phyloP scores from a whole-genome alignment of 2,329 filamentous ascomycete genomes.

The Gaeumannomyces sp. region DNA sequence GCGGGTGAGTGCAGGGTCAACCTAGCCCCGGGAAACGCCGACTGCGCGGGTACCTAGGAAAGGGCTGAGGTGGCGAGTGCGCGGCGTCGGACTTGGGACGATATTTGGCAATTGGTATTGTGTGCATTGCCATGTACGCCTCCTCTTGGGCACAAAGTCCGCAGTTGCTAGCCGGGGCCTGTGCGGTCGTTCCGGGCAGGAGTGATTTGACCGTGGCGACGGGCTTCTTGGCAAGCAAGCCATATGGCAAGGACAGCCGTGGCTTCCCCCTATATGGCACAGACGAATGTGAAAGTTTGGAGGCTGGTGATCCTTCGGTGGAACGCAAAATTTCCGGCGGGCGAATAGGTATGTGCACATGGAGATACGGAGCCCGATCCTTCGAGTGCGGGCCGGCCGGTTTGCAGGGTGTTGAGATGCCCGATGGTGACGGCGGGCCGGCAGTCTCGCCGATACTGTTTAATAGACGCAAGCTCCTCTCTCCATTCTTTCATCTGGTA shows the following conservation, averaged over 20 bases:
- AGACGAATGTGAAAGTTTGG: not conserved
- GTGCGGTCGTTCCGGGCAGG: too few species aligned
- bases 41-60: not conserved
- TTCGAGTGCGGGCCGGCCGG: not conserved
- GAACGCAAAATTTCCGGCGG: not conserved
- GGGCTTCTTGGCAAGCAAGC: not conserved
- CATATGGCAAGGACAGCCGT: not conserved
- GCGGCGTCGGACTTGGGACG: not conserved
- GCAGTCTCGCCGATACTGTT: too few species aligned
- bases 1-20: too few species aligned
- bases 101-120: not conserved
- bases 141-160: too few species aligned
- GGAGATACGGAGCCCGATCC: not conserved
- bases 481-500: too few species aligned
- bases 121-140: too few species aligned
- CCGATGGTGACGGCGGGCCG: too few species aligned
- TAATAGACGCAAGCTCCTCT: too few species aligned
- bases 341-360: not conserved
- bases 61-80: not conserved
- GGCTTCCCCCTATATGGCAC: not conserved
- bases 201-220: too few species aligned
- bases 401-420: too few species aligned
- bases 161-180: too few species aligned
- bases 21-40: too few species aligned
- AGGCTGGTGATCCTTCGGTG: not conserved